A percentile compares a stretch with the other conserved stretches of the same genome.
Conservation (phyloP, 768 basidiomycete genomes). For the Lactarius trivialis region DNA sequence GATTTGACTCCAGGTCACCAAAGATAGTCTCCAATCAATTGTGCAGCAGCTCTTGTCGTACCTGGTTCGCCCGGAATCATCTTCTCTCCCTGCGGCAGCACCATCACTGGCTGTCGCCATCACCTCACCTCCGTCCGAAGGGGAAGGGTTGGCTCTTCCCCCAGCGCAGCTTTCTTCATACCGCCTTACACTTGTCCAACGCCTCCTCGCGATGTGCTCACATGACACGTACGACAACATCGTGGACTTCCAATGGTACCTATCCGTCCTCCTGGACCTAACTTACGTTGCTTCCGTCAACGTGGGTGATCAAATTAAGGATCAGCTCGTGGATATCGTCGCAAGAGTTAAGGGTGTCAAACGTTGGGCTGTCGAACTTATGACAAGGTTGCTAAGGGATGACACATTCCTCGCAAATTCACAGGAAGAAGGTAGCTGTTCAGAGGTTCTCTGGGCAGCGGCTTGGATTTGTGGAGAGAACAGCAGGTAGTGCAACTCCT, state of each 20-base stretch:
- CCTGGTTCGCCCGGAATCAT: conserved; percentile 56
- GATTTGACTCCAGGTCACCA: conserved; percentile 56
- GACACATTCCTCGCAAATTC: conserved; percentile 65
- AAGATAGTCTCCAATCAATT: conserved; percentile 78
- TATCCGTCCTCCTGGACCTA: conserved; percentile 89
- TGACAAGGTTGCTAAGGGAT: conserved; percentile 77
- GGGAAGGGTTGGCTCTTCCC: conserved; percentile 34
- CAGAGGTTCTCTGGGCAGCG: conserved; percentile 87
- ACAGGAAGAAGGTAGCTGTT: conserved; percentile 64
- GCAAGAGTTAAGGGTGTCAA: conserved; percentile 73
- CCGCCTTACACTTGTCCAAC: conserved; percentile 72
- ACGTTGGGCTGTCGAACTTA: conserved; percentile 73
- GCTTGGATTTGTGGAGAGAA: conserved; percentile 98
- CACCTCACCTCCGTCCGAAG: conserved; percentile 35
- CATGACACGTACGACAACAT: conserved; percentile 81
- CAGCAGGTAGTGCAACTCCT: conserved; percentile 48
- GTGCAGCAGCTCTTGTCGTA: conserved; percentile 87
- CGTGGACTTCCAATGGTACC: conserved; percentile 94
- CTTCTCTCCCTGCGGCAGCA: conserved; percentile 50
- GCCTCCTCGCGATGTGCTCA: conserved; percentile 83
- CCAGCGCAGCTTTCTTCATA: conserved; percentile 78
- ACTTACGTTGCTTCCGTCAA: conserved; percentile 80
- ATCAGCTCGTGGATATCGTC: conserved; percentile 82
- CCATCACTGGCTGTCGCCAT: conserved; percentile 49
- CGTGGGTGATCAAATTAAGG: conserved; percentile 69